These are phyloP conservation scores for Citrus inodora DNA, from an alignment of 345 rosid species.

Conservation along the genomic window DNA sequence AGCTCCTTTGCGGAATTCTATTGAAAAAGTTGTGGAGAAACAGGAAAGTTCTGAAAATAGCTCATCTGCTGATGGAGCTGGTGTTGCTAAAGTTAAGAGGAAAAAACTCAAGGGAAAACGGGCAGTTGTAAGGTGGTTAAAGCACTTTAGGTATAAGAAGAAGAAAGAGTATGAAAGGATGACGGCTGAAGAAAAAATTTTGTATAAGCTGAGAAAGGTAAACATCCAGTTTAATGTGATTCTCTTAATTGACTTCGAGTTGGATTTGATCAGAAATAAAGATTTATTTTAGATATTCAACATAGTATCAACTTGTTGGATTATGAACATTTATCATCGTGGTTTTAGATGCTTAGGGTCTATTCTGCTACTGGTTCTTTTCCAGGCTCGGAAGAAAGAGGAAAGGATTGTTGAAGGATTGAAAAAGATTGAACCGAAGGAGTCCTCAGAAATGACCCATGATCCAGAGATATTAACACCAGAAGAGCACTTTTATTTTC, in stretches of 20 bases:
- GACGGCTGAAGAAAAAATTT: conserved; percentile 79
- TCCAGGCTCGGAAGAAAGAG: conserved; percentile 84
- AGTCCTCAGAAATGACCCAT: conserved; percentile 61
- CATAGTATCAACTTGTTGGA: not conserved
- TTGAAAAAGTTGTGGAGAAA: conserved; percentile 24
- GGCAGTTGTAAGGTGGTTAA: conserved; percentile 88
- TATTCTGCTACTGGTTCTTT: not conserved
- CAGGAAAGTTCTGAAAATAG: conserved; percentile 19
- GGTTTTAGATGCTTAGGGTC: not conserved
- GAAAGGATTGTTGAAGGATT: conserved; percentile 64
- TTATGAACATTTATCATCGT: not conserved
- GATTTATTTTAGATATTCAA: not conserved
- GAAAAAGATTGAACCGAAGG: conserved; percentile 76
- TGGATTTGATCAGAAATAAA: not conserved
- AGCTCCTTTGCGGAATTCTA: conserved; percentile 20
- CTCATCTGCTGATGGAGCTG: conserved; percentile 21
- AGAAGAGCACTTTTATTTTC: conserved; percentile 82
- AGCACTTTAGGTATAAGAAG: conserved; percentile 89
- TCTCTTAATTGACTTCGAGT: conserved; percentile 6
- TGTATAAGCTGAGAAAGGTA: conserved; percentile 78
- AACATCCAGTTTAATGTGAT: not conserved
- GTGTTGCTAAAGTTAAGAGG: conserved; percentile 51
- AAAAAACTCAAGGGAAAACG: conserved; percentile 79
- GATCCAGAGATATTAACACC: conserved; percentile 97
- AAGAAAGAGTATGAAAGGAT: conserved; percentile 85